Percentiles rank a stretch among this genome's conserved stretches.
These are phyloP conservation scores for Ananas comosus DNA, from an alignment of 176 grass and related monocot genomes.

Conservation along the genomic window DNA sequence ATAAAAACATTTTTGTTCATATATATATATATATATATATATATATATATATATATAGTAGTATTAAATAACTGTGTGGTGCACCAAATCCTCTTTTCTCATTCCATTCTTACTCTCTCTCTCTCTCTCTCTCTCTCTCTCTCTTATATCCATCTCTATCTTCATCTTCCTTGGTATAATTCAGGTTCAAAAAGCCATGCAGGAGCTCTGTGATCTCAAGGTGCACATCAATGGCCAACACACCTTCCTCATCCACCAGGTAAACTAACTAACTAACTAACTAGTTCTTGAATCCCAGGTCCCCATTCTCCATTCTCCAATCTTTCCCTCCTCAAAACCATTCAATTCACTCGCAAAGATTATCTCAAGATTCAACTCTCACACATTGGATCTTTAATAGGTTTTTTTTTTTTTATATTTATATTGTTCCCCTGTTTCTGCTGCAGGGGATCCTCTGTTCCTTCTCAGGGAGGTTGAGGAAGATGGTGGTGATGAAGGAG, in stretches of 20 bases:
- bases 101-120: conserved; percentile 1
- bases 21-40: too few species aligned
- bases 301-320: too few species aligned
- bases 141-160: not conserved
- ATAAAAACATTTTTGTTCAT: too few species aligned
- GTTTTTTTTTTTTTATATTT: not conserved
- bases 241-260: conserved; percentile 88
- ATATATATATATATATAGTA: too few species aligned
- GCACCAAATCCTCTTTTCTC: conserved; percentile 22
- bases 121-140: not conserved
- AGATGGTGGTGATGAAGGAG: conserved; percentile 44
- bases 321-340: not conserved
- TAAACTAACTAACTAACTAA: not conserved
- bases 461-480: conserved; percentile 68
- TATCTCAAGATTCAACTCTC: too few species aligned
- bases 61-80: too few species aligned
- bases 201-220: conserved; percentile 81
- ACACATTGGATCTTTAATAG: conserved; percentile 1
- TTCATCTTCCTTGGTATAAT: not conserved
- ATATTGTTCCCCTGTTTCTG: conserved; percentile 2
- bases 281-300: not conserved
- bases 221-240: conserved; percentile 72
- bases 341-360: not conserved
- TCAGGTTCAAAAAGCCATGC: conserved; percentile 36
- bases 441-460: conserved; percentile 56